Conservation (phyloP, 805 yeast species). For the Candida mattraensis region DNA sequence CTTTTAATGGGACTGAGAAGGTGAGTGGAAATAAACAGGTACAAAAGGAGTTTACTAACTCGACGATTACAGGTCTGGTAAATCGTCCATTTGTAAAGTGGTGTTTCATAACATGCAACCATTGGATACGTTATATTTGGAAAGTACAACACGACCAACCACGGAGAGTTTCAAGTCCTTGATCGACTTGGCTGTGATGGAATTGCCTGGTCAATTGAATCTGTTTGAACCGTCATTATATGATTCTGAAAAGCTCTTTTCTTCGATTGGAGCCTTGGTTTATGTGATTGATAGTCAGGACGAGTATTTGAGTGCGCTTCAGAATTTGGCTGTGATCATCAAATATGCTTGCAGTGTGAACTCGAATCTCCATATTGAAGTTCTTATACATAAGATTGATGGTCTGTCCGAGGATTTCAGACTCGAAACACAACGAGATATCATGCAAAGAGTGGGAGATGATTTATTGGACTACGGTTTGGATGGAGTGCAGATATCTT, state of each 20-base stretch:
- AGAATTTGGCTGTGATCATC: constrained; percentile 83
- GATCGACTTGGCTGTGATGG: constrained; percentile 87
- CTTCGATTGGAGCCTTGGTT: constrained; percentile 84
- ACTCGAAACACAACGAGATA: constrained; percentile 92
- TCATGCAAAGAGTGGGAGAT: constrained; percentile 93
- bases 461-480: constrained; percentile 86
- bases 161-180: constrained; percentile 80
- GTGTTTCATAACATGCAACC: constrained; percentile 97
- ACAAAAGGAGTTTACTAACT: constrained; percentile 9
- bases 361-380: constrained; percentile 86
- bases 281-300: constrained; percentile 96
- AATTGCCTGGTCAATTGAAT: constrained; percentile 90
- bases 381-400: constrained; percentile 92
- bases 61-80: constrained; percentile 65
- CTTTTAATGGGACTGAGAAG: constrained; percentile 83
- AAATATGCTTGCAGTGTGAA: constrained; percentile 84
- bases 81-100: constrained; percentile 92
- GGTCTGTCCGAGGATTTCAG: constrained; percentile 93
- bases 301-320: constrained; percentile 88
- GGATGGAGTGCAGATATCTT: constrained; percentile 88
- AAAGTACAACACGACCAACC: constrained; percentile 86
- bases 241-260: constrained; percentile 74
- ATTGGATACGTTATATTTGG: constrained; percentile 84
- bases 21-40: constrained; percentile 30
- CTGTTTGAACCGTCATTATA: constrained; percentile 76